Percentiles rank a stretch among this genome's conserved stretches.
Evolutionary conservation across 208 protist species (phyloP).

Genomic region (Herpetomonas muscarum): DNA sequence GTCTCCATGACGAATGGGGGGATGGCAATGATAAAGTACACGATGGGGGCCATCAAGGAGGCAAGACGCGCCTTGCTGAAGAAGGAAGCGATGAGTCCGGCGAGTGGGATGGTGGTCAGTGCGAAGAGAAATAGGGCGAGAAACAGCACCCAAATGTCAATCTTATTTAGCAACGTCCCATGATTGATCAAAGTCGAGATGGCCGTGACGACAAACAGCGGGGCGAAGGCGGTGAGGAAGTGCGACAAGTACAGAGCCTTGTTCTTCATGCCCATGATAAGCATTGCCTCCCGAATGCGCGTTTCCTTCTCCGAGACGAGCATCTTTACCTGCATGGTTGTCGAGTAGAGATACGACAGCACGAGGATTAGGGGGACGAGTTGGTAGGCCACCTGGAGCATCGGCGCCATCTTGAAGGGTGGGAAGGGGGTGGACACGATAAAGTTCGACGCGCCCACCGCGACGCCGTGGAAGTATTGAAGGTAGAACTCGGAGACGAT

Average conservation of each 20-base stretch:
- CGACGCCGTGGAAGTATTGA: slow-evolving; percentile 15
- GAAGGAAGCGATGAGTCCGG: slow-evolving; percentile 29
- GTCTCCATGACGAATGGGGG: slow-evolving; percentile 45
- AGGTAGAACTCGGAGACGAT: slow-evolving; percentile 37
- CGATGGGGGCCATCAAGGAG: slow-evolving; percentile 36
- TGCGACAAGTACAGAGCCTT: slow-evolving; percentile 40
- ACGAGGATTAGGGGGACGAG: slow-evolving; percentile 48
- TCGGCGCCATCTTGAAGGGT: slow-evolving; percentile 17
- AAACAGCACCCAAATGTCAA: slow-evolving; percentile 14
- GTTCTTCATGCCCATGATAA: slow-evolving; percentile 74
- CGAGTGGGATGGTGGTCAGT: slow-evolving; percentile 25
- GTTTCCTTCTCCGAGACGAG: slow-evolving; percentile 72
- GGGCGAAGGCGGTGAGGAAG: slow-evolving; percentile 20
- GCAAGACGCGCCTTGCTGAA: slow-evolving; percentile 44
- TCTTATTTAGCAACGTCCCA: slow-evolving; percentile 19
- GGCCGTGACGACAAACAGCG: slow-evolving; percentile 18
- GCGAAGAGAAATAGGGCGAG: slow-evolving; percentile 32
- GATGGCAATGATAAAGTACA: slow-evolving; percentile 36
- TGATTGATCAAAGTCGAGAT: slow-evolving; percentile 32
- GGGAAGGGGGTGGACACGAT: slow-evolving; percentile 22
- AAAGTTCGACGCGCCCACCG: slow-evolving; percentile 11
- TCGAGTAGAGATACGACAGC: slow-evolving; percentile 57
- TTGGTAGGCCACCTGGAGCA: slow-evolving; percentile 16
- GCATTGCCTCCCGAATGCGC: slow-evolving; percentile 61
- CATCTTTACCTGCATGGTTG: slow-evolving; percentile 42